Percentiles rank a stretch among this genome's conserved stretches.
Evolutionary conservation across 208 protist genomes (phyloP).

Genomic region (Leishmania arabica): DNA sequence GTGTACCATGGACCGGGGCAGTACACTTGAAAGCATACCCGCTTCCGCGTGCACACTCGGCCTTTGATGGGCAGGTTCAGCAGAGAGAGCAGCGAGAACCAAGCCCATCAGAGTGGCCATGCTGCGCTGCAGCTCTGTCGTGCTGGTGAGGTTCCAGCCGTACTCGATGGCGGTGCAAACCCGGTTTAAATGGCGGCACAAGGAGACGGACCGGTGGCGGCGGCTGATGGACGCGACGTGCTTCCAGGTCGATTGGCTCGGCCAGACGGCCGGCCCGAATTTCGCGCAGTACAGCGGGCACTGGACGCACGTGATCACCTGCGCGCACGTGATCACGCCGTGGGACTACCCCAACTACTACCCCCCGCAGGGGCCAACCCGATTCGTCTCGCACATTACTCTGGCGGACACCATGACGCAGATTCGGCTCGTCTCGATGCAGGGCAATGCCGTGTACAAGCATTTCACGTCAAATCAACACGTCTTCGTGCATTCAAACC

Average conservation of each 20-base stretch:
- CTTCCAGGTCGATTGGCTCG: conserved; percentile 85
- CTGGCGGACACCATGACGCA: conserved; percentile 89
- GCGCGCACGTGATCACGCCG: conserved; percentile 88
- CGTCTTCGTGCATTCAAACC: conserved; percentile 88
- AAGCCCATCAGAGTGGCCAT: not conserved
- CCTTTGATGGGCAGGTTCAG: not conserved
- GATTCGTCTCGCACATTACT: conserved; percentile 89
- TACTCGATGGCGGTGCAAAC: conserved; percentile 90
- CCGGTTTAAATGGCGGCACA: conserved; percentile 92
- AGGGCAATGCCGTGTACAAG: conserved; percentile 85
- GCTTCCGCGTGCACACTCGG: not conserved
- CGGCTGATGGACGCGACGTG: conserved; percentile 91
- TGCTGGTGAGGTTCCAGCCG: conserved; percentile 79
- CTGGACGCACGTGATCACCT: conserved; percentile 91
- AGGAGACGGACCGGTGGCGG: conserved; percentile 91
- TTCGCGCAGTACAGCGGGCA: conserved; percentile 86
- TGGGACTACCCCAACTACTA: conserved; percentile 94
- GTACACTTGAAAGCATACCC: not conserved
- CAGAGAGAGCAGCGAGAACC: not conserved
- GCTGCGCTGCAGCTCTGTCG: conserved; percentile 9
- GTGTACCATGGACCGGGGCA: not conserved
- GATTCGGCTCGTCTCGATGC: conserved; percentile 75
- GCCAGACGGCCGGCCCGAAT: conserved; percentile 75
- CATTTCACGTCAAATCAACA: conserved; percentile 92
- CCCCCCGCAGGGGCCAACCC: conserved; percentile 73